phyloP scores from a whole-genome alignment of 2,329 filamentous ascomycete species.

The Beauveria australis region DNA sequence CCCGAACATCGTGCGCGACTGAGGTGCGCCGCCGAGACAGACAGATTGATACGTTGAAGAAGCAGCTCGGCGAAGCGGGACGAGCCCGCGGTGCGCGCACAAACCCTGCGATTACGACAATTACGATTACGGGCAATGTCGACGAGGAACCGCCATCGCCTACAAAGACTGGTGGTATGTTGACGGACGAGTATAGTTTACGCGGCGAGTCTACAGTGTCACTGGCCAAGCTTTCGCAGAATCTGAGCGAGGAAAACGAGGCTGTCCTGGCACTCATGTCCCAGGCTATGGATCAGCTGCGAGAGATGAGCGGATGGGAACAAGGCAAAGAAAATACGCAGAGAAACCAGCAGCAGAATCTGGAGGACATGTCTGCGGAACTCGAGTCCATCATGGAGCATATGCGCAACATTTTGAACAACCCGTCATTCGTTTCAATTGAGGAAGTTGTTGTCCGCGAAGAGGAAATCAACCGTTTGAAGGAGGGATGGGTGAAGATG shows the following conservation, averaged over 20 bases:
- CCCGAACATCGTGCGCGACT: slow-evolving; percentile 77
- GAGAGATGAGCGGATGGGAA: slow-evolving; percentile 55
- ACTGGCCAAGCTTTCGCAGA: slow-evolving; percentile 73
- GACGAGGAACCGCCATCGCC: slow-evolving; percentile 34
- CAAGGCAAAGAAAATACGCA: slow-evolving; percentile 27
- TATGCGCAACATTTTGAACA: slow-evolving; percentile 76
- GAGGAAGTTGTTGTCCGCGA: slow-evolving; percentile 92
- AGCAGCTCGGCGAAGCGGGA: slow-evolving; percentile 66
- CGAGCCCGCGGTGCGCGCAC: slow-evolving; percentile 51
- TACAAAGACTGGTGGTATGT: slow-evolving; percentile 15
- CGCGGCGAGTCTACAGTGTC: slow-evolving; percentile 87
- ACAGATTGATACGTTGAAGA: slow-evolving; percentile 82
- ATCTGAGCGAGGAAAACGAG: slow-evolving; percentile 88
- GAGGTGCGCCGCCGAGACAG: slow-evolving; percentile 86
- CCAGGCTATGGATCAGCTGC: slow-evolving; percentile 62
- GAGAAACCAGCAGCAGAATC: slow-evolving; percentile 30
- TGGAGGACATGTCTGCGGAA: slow-evolving; percentile 63
- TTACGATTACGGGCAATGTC: slow-evolving; percentile 48
- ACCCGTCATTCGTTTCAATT: slow-evolving; percentile 90
- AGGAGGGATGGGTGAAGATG: slow-evolving; percentile 88
- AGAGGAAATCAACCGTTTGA: slow-evolving; percentile 76
- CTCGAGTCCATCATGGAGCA: slow-evolving; percentile 74
- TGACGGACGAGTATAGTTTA: slow-evolving; percentile 54
- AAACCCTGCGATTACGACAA: slow-evolving; percentile 46
- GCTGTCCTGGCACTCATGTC: slow-evolving; percentile 63